These are phyloP conservation scores for Fusarium udum DNA, from an alignment of 2,329 filamentous ascomycete genomes.

Conservation along the genomic window DNA sequence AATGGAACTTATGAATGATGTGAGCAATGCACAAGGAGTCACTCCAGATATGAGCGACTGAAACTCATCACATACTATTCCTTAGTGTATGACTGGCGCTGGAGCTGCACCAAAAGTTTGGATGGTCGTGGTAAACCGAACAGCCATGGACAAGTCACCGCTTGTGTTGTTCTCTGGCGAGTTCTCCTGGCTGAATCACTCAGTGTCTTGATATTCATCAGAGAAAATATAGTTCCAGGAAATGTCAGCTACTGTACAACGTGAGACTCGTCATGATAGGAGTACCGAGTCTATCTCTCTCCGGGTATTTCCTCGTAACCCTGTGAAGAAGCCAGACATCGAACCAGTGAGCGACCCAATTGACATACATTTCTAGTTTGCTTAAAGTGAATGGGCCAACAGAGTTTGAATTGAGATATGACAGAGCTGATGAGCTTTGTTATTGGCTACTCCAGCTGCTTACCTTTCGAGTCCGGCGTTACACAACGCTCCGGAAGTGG, in stretches of 20 bases:
- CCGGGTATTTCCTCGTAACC: background rate
- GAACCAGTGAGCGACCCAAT: background rate
- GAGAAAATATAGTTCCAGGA: background rate
- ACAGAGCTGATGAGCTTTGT: background rate
- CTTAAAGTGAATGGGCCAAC: background rate
- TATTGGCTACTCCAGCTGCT: background rate
- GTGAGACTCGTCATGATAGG: background rate
- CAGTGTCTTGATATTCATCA: background rate
- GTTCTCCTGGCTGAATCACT: background rate
- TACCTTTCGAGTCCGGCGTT: background rate
- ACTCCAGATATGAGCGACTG: too few relatives aligned
- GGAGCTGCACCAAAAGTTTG: background rate
- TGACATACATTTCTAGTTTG: background rate
- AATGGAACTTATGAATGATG: background rate
- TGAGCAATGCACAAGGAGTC: background rate
- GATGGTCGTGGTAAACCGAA: background rate
- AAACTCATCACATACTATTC: background rate
- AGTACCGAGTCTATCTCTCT: background rate
- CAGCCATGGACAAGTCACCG: background rate
- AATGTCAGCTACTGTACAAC: too few relatives aligned
- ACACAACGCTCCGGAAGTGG: background rate
- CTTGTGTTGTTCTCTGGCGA: background rate
- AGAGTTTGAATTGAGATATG: background rate
- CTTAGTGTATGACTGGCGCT: background rate
- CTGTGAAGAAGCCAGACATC: background rate